Base-by-base conservation (phyloP, 108 stramenopile genomes). In the Conticribra guillardii region DNA sequence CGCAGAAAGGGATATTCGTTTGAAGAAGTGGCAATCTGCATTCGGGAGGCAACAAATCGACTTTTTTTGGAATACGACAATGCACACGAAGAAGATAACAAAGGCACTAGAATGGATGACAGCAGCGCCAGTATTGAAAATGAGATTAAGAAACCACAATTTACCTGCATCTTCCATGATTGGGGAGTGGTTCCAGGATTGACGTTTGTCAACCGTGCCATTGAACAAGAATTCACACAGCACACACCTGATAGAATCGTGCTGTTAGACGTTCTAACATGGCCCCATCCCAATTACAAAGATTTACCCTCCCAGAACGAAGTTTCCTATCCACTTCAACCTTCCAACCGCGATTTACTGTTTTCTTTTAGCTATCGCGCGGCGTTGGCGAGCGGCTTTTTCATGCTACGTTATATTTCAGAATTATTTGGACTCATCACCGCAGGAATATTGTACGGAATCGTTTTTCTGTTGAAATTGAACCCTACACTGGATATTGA, bases 131-230 rank as follows among this genome's bases (percentile, higher is more conserved):
- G 21, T 32, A 50, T 21, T 8, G 24, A 54, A 18, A 61, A 72
- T 44, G 33, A 72, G 29, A 46, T 15, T 0, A 18, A 34, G 4
- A 31, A 58, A 54, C 37, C 64, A 26, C 44, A 66, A 26, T 71
- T 85, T 17, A 80, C 79, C 31, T 69, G 74, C 2, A 76, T 85
- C 27, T 80, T 80, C 41, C 82, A 85, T 80, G 84, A 85, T 69
- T 83, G 74, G 74, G 84, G 79, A 16, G 82, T 67, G 24, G 18
- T 81, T 16, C 49, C 75, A 4, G 84, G 84, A 8, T 31, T 68
- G 23, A 69, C 80, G 51, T 80, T 60, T 49, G 52, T 76, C 19
- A 85, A 85, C 76, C 68, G 74, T 28, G 51, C 79, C 21, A 60
- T 80, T 16, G 56, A 69, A n/a, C 66, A 74, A 27, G 29, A 37